Evolutionary conservation across 805 yeast species (phyloP), one percentile per base, ranked within the genome.

Genomic region (Lipomyces yamanashiensis): DNA sequence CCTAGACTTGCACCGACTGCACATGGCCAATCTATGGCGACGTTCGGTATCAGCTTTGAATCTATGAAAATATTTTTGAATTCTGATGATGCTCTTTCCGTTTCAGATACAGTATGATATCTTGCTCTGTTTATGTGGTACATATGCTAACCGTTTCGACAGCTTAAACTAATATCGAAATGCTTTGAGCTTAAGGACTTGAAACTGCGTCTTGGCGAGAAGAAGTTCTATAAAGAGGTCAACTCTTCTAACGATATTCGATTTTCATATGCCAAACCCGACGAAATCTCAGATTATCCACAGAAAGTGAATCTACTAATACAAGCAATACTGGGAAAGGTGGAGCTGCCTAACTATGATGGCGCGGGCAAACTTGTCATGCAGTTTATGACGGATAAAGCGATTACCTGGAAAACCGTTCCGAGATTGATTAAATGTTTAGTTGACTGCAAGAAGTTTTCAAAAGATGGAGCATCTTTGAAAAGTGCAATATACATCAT

Each of bases 21-120:
- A 9, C 82, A 71, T 71, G 87, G 87, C 0, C 69, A 72, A 37
- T 75, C 86, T 0, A 79, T 85, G 86, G 77, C 82, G 1, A 78
- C 76, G 58, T 82, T 82, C 64, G 84, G 83, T 68, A 72, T 85
- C 3, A 60, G 72, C 2, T 80, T 81, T 61, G 78, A 77, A 1
- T 81, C 86, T 0, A 78, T 82, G 73, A 78, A 77, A 76, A 17
- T 63, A 50, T 7, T 37, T n/a, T 21, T 54, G 40, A 19, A 17
- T 6, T 36, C 63, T 7, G 37, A 40, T 2, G 9, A n/a, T 7
- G 52, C 41, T 6, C 39, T 62, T 43, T n/a, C 17, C 12, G 12
- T 62, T n/a, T 19, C 52, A 4, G 63, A 58, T 10, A 55, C 57
- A 7, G 62, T 62, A 37, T 48, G 62, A 17, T 17, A 6, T 10